Evolutionary conservation across 73 alveolate species (phyloP).

Genomic region (Uronychia binucleata): DNA sequence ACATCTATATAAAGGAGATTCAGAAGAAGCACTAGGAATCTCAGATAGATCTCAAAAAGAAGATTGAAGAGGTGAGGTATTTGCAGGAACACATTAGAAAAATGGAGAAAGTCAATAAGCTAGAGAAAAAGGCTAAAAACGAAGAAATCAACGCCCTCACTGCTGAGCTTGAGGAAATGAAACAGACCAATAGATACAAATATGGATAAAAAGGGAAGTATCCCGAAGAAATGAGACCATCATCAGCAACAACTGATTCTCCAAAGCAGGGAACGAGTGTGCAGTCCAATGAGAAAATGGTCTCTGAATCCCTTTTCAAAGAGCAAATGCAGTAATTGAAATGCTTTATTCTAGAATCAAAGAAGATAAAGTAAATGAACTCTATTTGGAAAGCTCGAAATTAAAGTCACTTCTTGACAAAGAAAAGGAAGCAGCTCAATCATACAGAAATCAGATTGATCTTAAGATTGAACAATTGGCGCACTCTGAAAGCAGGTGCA

Average conservation of each 20-base stretch:
- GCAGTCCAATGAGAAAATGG: background rate
- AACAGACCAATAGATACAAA: background rate
- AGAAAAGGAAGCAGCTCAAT: background rate
- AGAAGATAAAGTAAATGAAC: background rate
- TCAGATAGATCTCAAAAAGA: background rate
- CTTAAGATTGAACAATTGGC: background rate
- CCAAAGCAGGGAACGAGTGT: background rate
- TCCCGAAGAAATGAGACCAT: background rate
- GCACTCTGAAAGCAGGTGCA: background rate
- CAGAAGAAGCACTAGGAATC: background rate
- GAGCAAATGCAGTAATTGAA: background rate
- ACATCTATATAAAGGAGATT: background rate
- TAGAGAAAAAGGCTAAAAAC: background rate
- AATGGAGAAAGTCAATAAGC: background rate
- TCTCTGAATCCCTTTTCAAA: background rate
- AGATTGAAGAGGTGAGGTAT: background rate
- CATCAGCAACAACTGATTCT: background rate
- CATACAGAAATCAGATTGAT: background rate
- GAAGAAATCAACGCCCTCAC: background rate
- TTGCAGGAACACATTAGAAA: background rate
- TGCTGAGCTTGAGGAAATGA: background rate
- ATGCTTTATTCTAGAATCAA: background rate
- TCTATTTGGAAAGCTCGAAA: background rate
- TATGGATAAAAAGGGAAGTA: background rate
- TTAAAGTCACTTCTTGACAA: background rate